phyloP scores from a whole-genome alignment of 306 rosid genomes.

The Pueraria montana region DNA sequence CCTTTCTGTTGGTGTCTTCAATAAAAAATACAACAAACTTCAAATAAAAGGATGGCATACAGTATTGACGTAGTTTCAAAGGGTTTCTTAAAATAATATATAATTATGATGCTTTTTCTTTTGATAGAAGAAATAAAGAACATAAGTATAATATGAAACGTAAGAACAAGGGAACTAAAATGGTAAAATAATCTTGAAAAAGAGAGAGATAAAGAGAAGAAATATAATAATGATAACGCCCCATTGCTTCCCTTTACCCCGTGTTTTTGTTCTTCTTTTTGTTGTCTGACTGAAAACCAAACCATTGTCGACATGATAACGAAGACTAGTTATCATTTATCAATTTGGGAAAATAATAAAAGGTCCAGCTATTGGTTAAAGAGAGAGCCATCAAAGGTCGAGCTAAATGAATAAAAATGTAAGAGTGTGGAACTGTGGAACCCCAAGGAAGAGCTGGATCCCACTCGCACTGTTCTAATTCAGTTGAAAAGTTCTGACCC shows the following conservation, averaged over 20 bases:
- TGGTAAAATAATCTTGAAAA: background rate
- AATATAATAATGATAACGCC: background rate
- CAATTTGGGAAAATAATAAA: conserved; percentile 28
- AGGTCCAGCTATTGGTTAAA: background rate
- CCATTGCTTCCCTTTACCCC: background rate
- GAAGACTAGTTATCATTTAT: conserved; percentile 23
- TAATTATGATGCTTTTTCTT: conserved; percentile 30
- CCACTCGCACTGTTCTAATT: conserved; percentile 23
- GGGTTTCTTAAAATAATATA: conserved; percentile 15
- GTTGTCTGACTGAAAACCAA: background rate
- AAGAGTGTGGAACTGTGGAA: background rate
- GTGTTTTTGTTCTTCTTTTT: background rate
- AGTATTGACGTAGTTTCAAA: conserved; percentile 32
- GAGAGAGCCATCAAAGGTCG: conserved; percentile 7
- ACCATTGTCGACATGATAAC: conserved; percentile 23
- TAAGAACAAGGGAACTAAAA: conserved; percentile 45
- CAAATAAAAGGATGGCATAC: conserved; percentile 23
- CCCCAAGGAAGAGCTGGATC: conserved; percentile 40
- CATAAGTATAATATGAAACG: conserved; percentile 15
- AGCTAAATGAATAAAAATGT: background rate
- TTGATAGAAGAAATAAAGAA: conserved; percentile 14
- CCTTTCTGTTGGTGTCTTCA: too few species aligned
- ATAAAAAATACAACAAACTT: too few species aligned
- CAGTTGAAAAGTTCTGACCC: background rate
- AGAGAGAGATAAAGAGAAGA: background rate